phyloP scores from a whole-genome alignment of 2,329 filamentous ascomycete genomes.

The Samsoniella hepiali region DNA sequence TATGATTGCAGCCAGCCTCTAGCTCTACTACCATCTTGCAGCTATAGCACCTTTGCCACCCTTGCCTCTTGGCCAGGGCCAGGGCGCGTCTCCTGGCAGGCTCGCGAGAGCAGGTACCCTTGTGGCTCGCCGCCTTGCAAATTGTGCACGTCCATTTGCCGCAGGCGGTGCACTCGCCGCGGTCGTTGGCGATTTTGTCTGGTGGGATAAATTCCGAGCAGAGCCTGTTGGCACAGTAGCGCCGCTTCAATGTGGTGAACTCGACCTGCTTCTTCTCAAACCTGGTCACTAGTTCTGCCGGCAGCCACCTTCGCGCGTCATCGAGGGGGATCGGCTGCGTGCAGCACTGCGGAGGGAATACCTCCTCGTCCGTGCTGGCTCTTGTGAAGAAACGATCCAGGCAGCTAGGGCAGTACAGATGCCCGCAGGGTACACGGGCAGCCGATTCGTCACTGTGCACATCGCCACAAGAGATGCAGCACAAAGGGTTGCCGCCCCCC shows the following conservation, averaged over 20 bases:
- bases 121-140: background rate
- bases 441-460: background rate
- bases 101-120: background rate
- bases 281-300: slow-evolving; percentile 29
- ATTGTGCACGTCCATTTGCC: background rate
- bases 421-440: slow-evolving; percentile 22
- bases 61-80: background rate
- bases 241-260: slow-evolving; percentile 43
- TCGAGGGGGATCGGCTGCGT: slow-evolving; percentile 37
- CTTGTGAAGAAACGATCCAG: slow-evolving; percentile 42
- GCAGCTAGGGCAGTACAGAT: slow-evolving; percentile 52
- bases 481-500: background rate
- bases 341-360: slow-evolving; percentile 57
- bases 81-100: background rate
- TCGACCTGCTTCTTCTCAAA: slow-evolving; percentile 48
- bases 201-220: slow-evolving; percentile 48
- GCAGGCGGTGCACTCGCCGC: background rate
- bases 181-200: slow-evolving; percentile 24
- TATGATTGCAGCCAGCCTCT: background rate
- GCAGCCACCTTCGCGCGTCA: slow-evolving; percentile 35
- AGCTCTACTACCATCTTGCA: background rate
- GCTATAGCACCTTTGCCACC: background rate
- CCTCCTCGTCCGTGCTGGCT: slow-evolving; percentile 45
- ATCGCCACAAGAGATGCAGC: background rate
- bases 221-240: slow-evolving; percentile 44